phyloP scores from a whole-genome alignment of 352 stramenopile genomes.

The Pythium aphanidermatum region DNA sequence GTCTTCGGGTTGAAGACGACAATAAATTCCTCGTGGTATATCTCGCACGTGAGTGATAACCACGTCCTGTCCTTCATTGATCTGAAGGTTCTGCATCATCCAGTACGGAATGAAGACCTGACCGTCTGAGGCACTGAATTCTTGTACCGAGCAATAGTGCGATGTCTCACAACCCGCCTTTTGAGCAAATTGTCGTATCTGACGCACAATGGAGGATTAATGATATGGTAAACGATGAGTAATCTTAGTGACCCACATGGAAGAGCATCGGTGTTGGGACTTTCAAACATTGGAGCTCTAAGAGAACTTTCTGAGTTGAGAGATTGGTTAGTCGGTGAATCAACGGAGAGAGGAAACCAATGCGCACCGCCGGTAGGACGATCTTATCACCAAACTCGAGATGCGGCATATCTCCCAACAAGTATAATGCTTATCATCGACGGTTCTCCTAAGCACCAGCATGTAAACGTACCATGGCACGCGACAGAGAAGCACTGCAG shows the following conservation, averaged over 20 bases:
- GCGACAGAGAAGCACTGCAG: constrained; percentile 59
- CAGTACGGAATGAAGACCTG: constrained; percentile 58
- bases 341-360: background rate
- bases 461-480: constrained; percentile 28
- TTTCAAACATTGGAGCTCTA: constrained; percentile 52
- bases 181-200: constrained; percentile 19
- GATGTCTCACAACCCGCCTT: background rate
- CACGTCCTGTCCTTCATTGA: constrained; percentile 32
- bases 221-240: background rate
- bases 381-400: constrained; percentile 69
- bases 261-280: constrained; percentile 50
- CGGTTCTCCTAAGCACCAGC: background rate
- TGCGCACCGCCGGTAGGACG: constrained; percentile 46
- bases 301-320: constrained; percentile 38
- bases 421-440: background rate
- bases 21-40: constrained; percentile 42
- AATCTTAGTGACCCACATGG: background rate
- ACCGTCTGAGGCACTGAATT: constrained; percentile 50
- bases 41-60: constrained; percentile 27
- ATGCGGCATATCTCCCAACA: constrained; percentile 37
- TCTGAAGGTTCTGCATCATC: constrained; percentile 58
- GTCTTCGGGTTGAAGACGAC: constrained; percentile 45
- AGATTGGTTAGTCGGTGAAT: background rate
- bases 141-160: constrained; percentile 57
- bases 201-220: background rate